Base-by-base conservation (phyloP, 2,329 filamentous ascomycete genomes). In the Fusarium cyanostomum region DNA sequence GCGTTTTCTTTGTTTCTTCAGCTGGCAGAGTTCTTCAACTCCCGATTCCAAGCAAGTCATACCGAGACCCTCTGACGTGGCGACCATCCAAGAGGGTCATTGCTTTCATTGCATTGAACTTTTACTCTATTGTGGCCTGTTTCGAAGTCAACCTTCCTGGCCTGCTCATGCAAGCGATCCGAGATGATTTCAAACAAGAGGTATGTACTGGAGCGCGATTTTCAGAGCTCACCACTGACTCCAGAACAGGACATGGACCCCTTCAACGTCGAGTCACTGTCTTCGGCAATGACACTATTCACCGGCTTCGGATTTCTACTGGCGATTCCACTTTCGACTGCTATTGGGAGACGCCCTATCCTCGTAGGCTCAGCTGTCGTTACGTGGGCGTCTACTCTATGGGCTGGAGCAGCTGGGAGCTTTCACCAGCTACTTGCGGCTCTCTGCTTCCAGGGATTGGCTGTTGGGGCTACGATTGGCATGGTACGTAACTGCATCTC, bases 1-100 rank as follows among this genome's bases (percentile, higher is more conserved):
- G 66, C 56, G 66, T 68, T 30, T 68, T 68, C 52, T 68, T 68
- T 38, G 48, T 68, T 16, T 58, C 65, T 16, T 60, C 62, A 5
- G 45, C 56, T 5, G 65, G 66, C 5, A 52, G 44, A 6, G 59
- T 68, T 16, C 62, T 66, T 1, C 61, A 45, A 2, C 16, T 68
- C 5, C 66, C 66, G 1, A 68, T 68, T 7, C 62, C 66, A 1
- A 68, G 66, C 15, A 55, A 18, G 11, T 68, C 62, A 0, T 39
- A 52, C 0, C 65, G 60, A 1, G 66, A 68, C 16, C 66, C 66
- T 10, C 62, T 68, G 1, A 68, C 59, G 8, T 68, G 66, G 66
- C 50, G 54, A 27, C 38, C 28, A 24, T 41, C 43, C 0, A 66
- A 67, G 15, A 30, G 64, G n/a, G 0, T 42, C 1, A 2, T 66